phyloP scores from a whole-genome alignment of 2,329 filamentous ascomycete genomes.

The Fusarium hostae region DNA sequence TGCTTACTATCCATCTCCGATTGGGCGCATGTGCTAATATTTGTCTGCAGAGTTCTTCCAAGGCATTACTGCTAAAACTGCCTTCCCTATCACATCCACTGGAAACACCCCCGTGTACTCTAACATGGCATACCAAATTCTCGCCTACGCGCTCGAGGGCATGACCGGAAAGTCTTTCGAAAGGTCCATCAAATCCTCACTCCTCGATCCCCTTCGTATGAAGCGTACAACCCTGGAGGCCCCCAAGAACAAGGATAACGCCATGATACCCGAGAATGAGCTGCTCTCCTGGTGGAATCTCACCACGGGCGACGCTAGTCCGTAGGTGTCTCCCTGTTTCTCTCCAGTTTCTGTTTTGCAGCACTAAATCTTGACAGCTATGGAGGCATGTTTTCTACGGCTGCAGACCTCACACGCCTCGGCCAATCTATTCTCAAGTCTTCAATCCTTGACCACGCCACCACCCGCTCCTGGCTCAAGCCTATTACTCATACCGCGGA shows the following conservation, averaged over 20 bases:
- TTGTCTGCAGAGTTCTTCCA: not conserved
- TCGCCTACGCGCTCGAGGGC: conserved; percentile 7
- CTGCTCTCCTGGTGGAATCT: not conserved
- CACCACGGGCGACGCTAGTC: not conserved
- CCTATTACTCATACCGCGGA: conserved; percentile 7
- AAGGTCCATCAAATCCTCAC: not conserved
- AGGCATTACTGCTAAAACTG: not conserved
- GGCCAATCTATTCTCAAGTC: conserved; percentile 14
- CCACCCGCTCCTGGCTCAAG: conserved; percentile 12
- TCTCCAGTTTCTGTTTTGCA: accelerated
- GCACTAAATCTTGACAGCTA: not conserved
- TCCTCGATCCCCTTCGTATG: not conserved
- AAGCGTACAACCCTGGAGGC: not conserved
- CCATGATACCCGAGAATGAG: conserved; percentile 3
- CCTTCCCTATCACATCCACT: not conserved
- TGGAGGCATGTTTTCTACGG: conserved; percentile 14
- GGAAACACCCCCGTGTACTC: conserved; percentile 16
- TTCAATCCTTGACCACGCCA: not conserved
- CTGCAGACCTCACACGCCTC: conserved; percentile 1
- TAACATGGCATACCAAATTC: conserved; percentile 7
- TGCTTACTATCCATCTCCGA: accelerated
- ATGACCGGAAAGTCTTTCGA: conserved; percentile 5
- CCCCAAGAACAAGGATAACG: not conserved
- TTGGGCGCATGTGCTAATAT: not conserved
- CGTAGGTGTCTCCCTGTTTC: not conserved